Conservation (phyloP, 2,329 filamentous ascomycete genomes). For the Dothistroma pini region DNA sequence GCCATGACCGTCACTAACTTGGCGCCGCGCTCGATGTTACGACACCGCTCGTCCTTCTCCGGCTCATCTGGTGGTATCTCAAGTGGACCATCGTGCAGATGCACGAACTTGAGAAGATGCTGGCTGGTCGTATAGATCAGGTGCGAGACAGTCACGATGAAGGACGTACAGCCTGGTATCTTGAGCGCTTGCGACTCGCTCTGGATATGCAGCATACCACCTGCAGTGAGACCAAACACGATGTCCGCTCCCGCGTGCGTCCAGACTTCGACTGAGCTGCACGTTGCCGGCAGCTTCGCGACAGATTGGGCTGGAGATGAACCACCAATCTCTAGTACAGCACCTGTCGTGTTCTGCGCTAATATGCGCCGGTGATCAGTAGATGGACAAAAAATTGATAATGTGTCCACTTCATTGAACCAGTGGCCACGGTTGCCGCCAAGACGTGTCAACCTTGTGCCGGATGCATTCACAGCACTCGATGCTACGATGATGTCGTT, state of each 20-base stretch:
- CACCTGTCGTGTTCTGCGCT: slow-evolving; percentile 20
- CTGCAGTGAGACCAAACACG: slow-evolving; percentile 65
- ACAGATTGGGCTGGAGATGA: not conserved
- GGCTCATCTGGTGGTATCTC: slow-evolving; percentile 84
- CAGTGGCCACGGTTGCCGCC: not conserved
- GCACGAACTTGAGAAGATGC: slow-evolving; percentile 90
- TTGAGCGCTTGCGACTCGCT: slow-evolving; percentile 61
- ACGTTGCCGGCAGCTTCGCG: slow-evolving; percentile 23
- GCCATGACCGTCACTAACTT: slow-evolving; percentile 86
- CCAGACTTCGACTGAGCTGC: slow-evolving; percentile 31
- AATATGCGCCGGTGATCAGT: slow-evolving; percentile 24
- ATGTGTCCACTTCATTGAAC: slow-evolving; percentile 21
- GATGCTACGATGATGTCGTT: slow-evolving; percentile 36
- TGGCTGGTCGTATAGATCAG: slow-evolving; percentile 89
- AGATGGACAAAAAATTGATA: slow-evolving; percentile 11
- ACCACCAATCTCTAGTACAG: slow-evolving; percentile 10
- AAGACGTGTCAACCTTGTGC: slow-evolving; percentile 1
- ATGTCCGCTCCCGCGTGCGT: slow-evolving; percentile 39
- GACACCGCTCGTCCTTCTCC: slow-evolving; percentile 85
- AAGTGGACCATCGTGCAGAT: slow-evolving; percentile 66
- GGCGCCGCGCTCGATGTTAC: slow-evolving; percentile 86
- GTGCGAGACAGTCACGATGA: slow-evolving; percentile 74
- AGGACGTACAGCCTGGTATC: slow-evolving; percentile 88
- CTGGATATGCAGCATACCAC: slow-evolving; percentile 58
- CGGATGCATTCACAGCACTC: slow-evolving; percentile 14